Base-by-base conservation (phyloP, 768 basidiomycete species). In the Pilatotrama ljubarskyi region DNA sequence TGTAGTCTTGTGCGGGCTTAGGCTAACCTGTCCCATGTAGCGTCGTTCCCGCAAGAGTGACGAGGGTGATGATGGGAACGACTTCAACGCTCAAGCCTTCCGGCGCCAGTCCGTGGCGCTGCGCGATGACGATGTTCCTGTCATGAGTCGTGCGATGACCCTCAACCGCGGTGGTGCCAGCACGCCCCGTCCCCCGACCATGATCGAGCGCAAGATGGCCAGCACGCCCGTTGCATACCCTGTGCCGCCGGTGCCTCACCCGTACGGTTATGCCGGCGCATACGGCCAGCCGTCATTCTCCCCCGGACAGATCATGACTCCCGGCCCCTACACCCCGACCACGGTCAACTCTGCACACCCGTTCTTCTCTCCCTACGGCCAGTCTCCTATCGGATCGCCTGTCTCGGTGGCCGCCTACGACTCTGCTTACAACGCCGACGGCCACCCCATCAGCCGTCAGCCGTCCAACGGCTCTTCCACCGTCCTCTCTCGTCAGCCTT, bases 21-120 rank as follows among this genome's bases (percentile, higher is more conserved):
- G 42, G 13, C 29, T 26, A 17, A 29, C 25, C 20, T 20, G 29
- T 13, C 26, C 32, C 38, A 2, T 42, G 2, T 48, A 71, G 68
- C 69, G 69, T 53, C 71, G 74, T 47, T 60, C 61, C 2, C 59
- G 63, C 38, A 60, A 62, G 44, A 41, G 42, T 41, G 44, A 64
- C 18, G 71, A 76, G n/a, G 75, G 75, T 0, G 78, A 80, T 25
- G 67, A 72, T 47, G 72, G 68, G 18, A 69, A 69, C 51, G 61
- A 62, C 35, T 91, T 88, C 71, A 79, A 83, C 61, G 72, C 85
- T 1, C 70, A 74, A 43, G 80, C 80, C 10, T 88, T 88, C 78
- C 81, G 83, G 51, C 84, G 85, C 52, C 78, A 81, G 63, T 90
- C 88, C 14, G 82, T 81, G n/a, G 68, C 85, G 15, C 70, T 88